Evolutionary conservation across 2,329 filamentous ascomycete species (phyloP).

Genomic region (Nemania serpens): DNA sequence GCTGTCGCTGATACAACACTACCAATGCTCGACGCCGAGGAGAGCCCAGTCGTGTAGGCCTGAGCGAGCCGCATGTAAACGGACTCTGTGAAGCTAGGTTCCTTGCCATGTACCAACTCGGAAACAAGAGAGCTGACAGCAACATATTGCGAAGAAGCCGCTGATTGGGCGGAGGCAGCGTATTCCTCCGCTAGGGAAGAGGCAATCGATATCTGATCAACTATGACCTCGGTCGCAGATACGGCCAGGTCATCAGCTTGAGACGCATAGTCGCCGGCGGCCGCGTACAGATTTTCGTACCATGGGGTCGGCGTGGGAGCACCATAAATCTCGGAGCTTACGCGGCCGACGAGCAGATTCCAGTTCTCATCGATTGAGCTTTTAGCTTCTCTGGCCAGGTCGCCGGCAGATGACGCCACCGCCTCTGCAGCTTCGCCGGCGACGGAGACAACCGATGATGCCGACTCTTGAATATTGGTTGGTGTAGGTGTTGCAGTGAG

Average conservation of each 20-base stretch:
- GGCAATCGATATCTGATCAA: slow-evolving; percentile 31
- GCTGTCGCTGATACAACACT: slow-evolving; percentile 43
- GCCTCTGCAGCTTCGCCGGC: slow-evolving; percentile 56
- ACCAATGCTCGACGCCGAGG: slow-evolving; percentile 54
- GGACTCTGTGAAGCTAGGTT: slow-evolving; percentile 81
- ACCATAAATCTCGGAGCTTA: slow-evolving; percentile 73
- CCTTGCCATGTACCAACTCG: slow-evolving; percentile 76
- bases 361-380: slow-evolving; percentile 56
- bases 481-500: slow-evolving; percentile 64
- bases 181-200: slow-evolving; percentile 54
- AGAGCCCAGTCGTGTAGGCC: slow-evolving; percentile 71
- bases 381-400: slow-evolving; percentile 47
- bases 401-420: slow-evolving; percentile 52
- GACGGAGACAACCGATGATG: slow-evolving; percentile 50
- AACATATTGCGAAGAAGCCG: slow-evolving; percentile 67
- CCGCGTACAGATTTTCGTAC: slow-evolving; percentile 53
- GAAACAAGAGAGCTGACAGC: slow-evolving; percentile 74
- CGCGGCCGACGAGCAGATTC: slow-evolving; percentile 65
- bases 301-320: slow-evolving; percentile 64
- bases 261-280: slow-evolving; percentile 48
- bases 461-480: slow-evolving; percentile 56
- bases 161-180: slow-evolving; percentile 65
- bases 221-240: slow-evolving; percentile 39
- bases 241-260: slow-evolving; percentile 38
- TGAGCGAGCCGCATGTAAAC: slow-evolving; percentile 73